These are phyloP conservation scores for Ophiostoma montium DNA, from an alignment of 2,329 filamentous ascomycete genomes.

Conservation along the genomic window DNA sequence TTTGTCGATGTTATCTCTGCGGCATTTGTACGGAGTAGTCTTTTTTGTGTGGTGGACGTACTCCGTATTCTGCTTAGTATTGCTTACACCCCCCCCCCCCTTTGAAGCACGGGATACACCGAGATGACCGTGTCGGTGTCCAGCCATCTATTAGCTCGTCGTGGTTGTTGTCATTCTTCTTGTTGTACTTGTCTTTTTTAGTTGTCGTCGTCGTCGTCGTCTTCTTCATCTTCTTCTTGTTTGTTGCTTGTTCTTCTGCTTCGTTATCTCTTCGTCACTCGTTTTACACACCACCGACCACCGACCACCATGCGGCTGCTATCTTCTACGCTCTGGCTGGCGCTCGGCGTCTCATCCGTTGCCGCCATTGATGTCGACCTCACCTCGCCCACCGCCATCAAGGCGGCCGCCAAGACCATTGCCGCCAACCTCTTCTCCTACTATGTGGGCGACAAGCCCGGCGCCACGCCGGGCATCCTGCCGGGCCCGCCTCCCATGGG, in stretches of 20 bases:
- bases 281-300: too few species aligned
- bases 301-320: slow-evolving; percentile 6
- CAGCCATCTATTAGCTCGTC: too few species aligned
- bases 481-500: slow-evolving; percentile 39
- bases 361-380: slow-evolving; percentile 11
- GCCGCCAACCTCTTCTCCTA: slow-evolving; percentile 35
- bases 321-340: not conserved
- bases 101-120: too few species aligned
- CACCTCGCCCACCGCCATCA: slow-evolving; percentile 26
- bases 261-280: not conserved
- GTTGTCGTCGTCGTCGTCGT: too few species aligned
- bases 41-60: too few species aligned
- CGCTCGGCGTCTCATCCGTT: not conserved
- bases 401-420: slow-evolving; percentile 27
- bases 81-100: too few species aligned
- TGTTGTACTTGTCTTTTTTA: too few species aligned
- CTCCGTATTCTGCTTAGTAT: too few species aligned
- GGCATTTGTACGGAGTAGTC: too few species aligned
- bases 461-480: slow-evolving; percentile 36
- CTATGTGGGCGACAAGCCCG: slow-evolving; percentile 32
- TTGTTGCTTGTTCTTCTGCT: not conserved
- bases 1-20: too few species aligned
- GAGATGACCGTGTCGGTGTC: too few species aligned
- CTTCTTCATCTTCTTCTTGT: not conserved
- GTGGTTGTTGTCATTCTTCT: too few species aligned